phyloP scores from a whole-genome alignment of 495 filamentous ascomycete species.

The Aspergillus indologenus region DNA sequence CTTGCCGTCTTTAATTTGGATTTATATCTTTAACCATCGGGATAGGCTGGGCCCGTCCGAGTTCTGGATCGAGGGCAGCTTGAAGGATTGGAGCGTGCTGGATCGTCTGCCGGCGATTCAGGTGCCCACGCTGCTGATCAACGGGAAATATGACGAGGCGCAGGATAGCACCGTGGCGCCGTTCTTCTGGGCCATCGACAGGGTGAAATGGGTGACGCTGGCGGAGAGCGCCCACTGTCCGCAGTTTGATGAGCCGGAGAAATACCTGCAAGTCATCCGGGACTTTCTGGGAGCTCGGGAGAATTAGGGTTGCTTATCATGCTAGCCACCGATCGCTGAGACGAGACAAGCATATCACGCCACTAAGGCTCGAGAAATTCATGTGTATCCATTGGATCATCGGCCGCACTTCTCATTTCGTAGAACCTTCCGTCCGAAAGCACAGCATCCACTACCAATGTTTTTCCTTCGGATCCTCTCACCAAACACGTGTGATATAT shows the following conservation, averaged over 20 bases:
- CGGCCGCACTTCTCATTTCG: too few relatives aligned
- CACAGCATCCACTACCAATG: too few relatives aligned
- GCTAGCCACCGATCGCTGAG: too few relatives aligned
- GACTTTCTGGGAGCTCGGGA: constrained; percentile 10
- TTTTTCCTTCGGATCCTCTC: too few relatives aligned
- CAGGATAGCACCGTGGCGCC: constrained; percentile 41
- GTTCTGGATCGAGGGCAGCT: constrained; percentile 40
- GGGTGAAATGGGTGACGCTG: constrained; percentile 47
- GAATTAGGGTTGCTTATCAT: too few relatives aligned
- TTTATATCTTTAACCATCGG: not conserved
- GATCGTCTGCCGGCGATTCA: constrained; percentile 32
- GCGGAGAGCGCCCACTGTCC: constrained; percentile 44
- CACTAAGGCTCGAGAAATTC: too few relatives aligned
- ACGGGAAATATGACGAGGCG: constrained; percentile 49
- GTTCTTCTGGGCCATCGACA: constrained; percentile 41
- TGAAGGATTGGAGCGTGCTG: constrained; percentile 43
- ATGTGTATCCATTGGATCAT: too few relatives aligned
- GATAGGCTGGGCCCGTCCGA: constrained; percentile 47
- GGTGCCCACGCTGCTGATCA: constrained; percentile 43
- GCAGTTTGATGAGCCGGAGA: constrained; percentile 43
- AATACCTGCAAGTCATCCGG: constrained; percentile 20
- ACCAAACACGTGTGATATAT: too few relatives aligned
- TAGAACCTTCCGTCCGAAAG: too few relatives aligned
- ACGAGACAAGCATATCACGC: too few relatives aligned
- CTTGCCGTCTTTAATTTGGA: not conserved